phyloP scores from a whole-genome alignment of 2,329 filamentous ascomycete species.

The Emmonsiellopsis sp. region DNA sequence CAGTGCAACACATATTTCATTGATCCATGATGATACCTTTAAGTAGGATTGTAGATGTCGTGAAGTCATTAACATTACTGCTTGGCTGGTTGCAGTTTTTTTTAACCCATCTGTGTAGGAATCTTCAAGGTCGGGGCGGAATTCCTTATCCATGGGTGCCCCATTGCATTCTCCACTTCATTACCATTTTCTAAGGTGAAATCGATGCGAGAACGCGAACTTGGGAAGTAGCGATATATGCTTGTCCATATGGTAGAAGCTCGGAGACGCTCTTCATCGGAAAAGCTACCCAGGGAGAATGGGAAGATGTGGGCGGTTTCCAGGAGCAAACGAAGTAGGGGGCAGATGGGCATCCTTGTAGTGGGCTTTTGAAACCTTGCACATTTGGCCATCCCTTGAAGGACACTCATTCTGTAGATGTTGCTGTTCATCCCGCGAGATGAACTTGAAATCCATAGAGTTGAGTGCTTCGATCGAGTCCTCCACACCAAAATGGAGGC shows the following conservation, averaged over 20 bases:
- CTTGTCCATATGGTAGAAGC: neutral
- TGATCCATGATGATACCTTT: too few species aligned
- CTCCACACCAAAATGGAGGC: neutral
- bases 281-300: neutral
- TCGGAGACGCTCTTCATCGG: neutral
- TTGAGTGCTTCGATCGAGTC: neutral
- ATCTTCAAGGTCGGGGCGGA: too few species aligned
- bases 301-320: neutral
- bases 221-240: slow-evolving; percentile 1
- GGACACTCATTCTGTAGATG: neutral
- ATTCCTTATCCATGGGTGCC: too few species aligned
- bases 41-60: too few species aligned
- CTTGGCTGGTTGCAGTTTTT: too few species aligned
- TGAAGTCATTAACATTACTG: too few species aligned
- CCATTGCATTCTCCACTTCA: neutral
- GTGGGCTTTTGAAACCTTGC: neutral
- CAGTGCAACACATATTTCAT: too few species aligned
- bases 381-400: neutral
- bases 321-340: neutral
- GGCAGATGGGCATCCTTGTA: neutral
- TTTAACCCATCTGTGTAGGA: too few species aligned
- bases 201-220: neutral
- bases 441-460: neutral
- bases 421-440: neutral
- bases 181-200: neutral